These are phyloP conservation scores for Discostella stelligera DNA, from an alignment of 352 stramenopile species.

Conservation along the genomic window DNA sequence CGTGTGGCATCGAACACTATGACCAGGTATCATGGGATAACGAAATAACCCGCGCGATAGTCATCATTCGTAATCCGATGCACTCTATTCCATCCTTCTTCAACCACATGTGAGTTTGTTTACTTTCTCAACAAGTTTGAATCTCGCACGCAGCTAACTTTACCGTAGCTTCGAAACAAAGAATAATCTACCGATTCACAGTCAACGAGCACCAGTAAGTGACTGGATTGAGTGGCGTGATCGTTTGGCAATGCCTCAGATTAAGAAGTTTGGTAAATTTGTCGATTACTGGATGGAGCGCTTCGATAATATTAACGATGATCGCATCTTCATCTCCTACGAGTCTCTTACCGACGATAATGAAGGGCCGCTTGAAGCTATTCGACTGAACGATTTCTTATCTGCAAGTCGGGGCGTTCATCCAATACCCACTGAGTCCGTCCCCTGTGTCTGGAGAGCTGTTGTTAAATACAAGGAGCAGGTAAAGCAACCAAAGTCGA, in stretches of 20 bases:
- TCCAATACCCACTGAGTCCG: conserved; percentile 36
- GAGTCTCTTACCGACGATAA: conserved; percentile 42
- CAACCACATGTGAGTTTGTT: conserved; percentile 49
- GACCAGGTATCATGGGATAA: conserved; percentile 44
- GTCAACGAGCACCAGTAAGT: conserved; percentile 37
- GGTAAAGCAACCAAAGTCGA: conserved; percentile 15
- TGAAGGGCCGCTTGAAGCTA: conserved; percentile 39
- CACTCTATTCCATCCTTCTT: conserved; percentile 52
- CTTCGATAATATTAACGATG: conserved; percentile 35
- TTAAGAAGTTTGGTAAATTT: conserved; percentile 36
- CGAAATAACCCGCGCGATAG: conserved; percentile 46
- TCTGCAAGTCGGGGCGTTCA: conserved; percentile 32
- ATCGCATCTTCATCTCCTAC: conserved; percentile 52
- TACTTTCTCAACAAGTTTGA: background rate
- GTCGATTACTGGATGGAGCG: conserved; percentile 56
- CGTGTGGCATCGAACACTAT: conserved; percentile 1
- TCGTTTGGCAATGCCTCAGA: conserved; percentile 36
- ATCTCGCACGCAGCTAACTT: background rate
- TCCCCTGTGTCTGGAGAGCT: conserved; percentile 47
- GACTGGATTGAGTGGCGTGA: conserved; percentile 58
- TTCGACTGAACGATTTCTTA: conserved; percentile 49
- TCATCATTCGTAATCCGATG: conserved; percentile 62
- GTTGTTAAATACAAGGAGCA: conserved; percentile 48
- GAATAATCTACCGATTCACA: conserved; percentile 53
- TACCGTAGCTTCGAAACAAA: conserved; percentile 46